Conservation (phyloP, 1,139 yeast species). For the Blastobotrys arbuscula region DNA sequence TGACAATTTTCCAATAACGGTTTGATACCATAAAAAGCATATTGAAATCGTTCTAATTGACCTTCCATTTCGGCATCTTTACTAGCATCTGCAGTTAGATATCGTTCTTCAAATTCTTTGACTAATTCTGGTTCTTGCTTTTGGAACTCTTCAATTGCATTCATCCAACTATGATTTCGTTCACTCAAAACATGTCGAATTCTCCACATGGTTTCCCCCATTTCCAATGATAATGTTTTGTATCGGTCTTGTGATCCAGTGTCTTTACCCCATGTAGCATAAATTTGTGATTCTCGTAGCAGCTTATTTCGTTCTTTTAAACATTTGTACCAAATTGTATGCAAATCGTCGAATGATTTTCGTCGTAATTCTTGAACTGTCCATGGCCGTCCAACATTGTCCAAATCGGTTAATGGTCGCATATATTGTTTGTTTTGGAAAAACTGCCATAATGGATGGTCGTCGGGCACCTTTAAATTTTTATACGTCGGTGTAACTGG, state of each 20-base stretch:
- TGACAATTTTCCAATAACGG: slow-evolving; percentile 42
- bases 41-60: slow-evolving; percentile 69
- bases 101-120: slow-evolving; percentile 51
- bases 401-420: slow-evolving; percentile 54
- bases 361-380: slow-evolving; percentile 80
- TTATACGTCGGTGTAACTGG: slow-evolving; percentile 81
- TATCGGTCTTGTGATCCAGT: slow-evolving; percentile 30
- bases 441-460: slow-evolving; percentile 95
- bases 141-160: slow-evolving; percentile 48
- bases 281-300: slow-evolving; percentile 63
- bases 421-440: slow-evolving; percentile 57
- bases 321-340: slow-evolving; percentile 82
- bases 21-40: slow-evolving; percentile 75
- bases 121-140: slow-evolving; percentile 45
- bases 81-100: slow-evolving; percentile 51
- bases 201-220: slow-evolving; percentile 60
- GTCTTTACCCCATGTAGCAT: slow-evolving; percentile 34
- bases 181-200: slow-evolving; percentile 86
- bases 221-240: slow-evolving; percentile 38
- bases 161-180: slow-evolving; percentile 66
- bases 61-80: slow-evolving; percentile 60
- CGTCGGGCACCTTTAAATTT: slow-evolving; percentile 62
- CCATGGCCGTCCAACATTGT: slow-evolving; percentile 74
- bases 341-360: slow-evolving; percentile 87
- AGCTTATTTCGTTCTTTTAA: slow-evolving; percentile 77